Evolutionary conservation across 495 filamentous ascomycete species (phyloP), one percentile per base, ranked within the genome.

Genomic region (Penicillium atrosanguineum): DNA sequence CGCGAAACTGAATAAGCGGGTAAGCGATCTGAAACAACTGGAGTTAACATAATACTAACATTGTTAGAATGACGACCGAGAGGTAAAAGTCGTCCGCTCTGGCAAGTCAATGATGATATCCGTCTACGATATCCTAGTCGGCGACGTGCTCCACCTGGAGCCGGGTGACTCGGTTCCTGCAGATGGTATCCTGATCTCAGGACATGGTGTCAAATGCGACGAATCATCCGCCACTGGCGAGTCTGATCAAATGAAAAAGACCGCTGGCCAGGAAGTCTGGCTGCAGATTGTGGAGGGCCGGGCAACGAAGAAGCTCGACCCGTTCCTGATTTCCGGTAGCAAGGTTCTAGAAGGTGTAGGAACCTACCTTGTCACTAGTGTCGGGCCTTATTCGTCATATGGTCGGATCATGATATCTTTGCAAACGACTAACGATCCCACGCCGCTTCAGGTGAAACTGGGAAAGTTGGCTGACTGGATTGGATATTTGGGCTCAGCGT

Each of bases 21-120:
- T 77, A 59, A 59, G 69, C 62, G 25, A 21, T 6, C 14, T n/a
- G 4, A 14, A 16, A 12, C 6, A 20, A 21, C 6, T 6, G 8
- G 21, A 20, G 34, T 43, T 3, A 7, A 12, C n/a, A n/a, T 1
- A 8, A 23, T 28, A 34, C 56, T 65, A 50, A 61, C 50, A 44
- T 25, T 1, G 23, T 20, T 55, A 83, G 77, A 93, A 93, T 65
- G 79, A 89, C 57, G 90, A 95, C 62, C 84, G 90, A 28, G 67
- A 88, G 43, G 85, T 93, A 48, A 90, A 89, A 63, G 88, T 80
- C 9, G 71, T 89, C 44, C 87, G 90, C 25, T 90, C 89, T 8
- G 90, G 89, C 15, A 87, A 85, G 63, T 85, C 86, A 4, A 60
- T 83, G 9, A 80, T 88, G 66, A 74, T 91, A 20, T 90, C 87